phyloP scores from a whole-genome alignment of 768 basidiomycete species.

The Tricholoma hemisulphureum region DNA sequence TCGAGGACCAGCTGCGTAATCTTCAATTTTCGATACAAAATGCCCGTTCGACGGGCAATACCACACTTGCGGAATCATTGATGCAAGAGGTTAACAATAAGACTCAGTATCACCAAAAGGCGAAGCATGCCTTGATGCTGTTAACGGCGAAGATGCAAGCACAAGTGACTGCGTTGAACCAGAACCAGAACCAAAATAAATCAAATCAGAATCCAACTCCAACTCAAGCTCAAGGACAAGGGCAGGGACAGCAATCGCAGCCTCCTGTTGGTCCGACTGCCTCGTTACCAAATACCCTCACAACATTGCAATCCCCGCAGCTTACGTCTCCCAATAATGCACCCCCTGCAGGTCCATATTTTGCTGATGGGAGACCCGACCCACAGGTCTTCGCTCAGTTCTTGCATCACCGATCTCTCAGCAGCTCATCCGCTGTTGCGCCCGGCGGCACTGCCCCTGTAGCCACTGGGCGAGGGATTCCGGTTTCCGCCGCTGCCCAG shows the following conservation, averaged over 20 bases:
- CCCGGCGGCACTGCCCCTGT: not conserved
- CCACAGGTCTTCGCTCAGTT: conserved; percentile 22
- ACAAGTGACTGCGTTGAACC: conserved; percentile 2
- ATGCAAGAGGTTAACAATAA: conserved; percentile 14
- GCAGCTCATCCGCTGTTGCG: not conserved
- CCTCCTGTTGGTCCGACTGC: not conserved
- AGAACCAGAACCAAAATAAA: conserved; percentile 3
- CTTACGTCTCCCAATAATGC: not conserved
- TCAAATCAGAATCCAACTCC: conserved; percentile 5
- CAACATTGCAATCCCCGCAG: not conserved
- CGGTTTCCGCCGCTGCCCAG: conserved; percentile 32
- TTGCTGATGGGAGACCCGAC: conserved; percentile 14
- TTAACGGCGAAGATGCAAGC: not conserved
- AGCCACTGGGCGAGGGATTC: conserved; percentile 6
- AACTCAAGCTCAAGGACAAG: not conserved
- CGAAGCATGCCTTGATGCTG: conserved; percentile 3
- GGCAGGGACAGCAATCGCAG: not conserved
- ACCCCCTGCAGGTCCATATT: not conserved
- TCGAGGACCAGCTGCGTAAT: conserved; percentile 8
- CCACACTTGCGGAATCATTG: conserved; percentile 4
- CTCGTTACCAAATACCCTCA: not conserved
- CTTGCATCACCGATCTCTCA: conserved; percentile 20
- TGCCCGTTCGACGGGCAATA: conserved; percentile 10
- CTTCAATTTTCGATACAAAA: conserved; percentile 6
- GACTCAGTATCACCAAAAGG: not conserved